Evolutionary conservation across 2,329 filamentous ascomycete species (phyloP).

Genomic region (Alternaria dauci): DNA sequence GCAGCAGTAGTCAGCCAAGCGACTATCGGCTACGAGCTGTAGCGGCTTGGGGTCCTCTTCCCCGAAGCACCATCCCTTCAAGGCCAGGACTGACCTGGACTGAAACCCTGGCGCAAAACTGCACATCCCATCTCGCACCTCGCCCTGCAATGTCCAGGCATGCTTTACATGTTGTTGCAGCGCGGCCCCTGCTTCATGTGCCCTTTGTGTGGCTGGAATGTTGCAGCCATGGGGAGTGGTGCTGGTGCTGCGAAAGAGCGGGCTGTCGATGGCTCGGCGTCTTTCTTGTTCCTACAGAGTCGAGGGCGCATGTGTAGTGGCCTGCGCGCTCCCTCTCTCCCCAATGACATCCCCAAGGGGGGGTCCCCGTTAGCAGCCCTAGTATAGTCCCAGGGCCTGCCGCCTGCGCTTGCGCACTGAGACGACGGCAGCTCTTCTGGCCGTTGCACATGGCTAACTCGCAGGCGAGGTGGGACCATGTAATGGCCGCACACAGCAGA

Average conservation of each 20-base stretch:
- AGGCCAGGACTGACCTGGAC: too few species aligned
- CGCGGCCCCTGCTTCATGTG: neutral
- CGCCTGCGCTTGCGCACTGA: conserved; percentile 17
- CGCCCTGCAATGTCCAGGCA: neutral
- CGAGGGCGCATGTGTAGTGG: conserved; percentile 11
- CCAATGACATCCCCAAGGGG: conserved; percentile 7
- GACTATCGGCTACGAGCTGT: conserved; percentile 19
- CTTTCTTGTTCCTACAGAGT: conserved; percentile 13
- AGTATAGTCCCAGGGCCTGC: conserved; percentile 12
- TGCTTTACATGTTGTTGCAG: neutral
- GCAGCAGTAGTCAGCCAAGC: conserved; percentile 18
- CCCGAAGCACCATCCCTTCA: conserved; percentile 17
- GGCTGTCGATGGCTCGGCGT: neutral
- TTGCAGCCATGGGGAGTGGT: neutral
- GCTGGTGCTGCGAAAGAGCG: neutral
- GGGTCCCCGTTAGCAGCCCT: conserved; percentile 13
- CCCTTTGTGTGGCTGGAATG: neutral
- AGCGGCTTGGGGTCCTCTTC: conserved; percentile 24
- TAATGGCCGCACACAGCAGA: neutral
- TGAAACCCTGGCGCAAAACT: neutral
- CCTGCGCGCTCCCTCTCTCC: neutral
- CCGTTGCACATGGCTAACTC: neutral
- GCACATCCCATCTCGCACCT: neutral
- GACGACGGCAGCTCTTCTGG: conserved; percentile 11
- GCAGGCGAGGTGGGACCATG: neutral